Percentiles rank a stretch among this genome's conserved stretches.
phyloP scores from a whole-genome alignment of 768 basidiomycete genomes.

The Boletellus ananas region DNA sequence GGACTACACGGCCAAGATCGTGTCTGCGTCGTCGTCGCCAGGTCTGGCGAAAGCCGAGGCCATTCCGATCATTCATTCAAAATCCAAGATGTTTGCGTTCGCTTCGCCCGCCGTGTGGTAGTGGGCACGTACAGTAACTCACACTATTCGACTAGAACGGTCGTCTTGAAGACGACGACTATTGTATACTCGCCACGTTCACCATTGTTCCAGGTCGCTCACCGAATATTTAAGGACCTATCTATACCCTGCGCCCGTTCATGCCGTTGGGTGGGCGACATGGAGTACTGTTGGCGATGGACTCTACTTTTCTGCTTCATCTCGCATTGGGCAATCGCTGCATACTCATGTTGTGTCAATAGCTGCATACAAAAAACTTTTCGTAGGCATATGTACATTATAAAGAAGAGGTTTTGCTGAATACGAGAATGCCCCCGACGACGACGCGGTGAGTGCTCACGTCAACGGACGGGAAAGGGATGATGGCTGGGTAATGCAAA shows the following conservation, averaged over 20 bases:
- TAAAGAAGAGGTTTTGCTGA: constrained; percentile 29
- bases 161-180: constrained; percentile 29
- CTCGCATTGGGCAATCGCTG: constrained; percentile 24
- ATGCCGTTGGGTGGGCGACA: constrained; percentile 23
- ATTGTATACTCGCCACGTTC: constrained; percentile 22
- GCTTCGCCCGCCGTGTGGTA: constrained; percentile 63
- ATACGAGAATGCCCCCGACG: constrained; percentile 12
- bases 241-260: constrained; percentile 28
- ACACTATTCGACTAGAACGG: constrained; percentile 21
- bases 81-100: constrained; percentile 62
- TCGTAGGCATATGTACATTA: constrained; percentile 36
- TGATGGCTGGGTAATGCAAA: too few relatives aligned
- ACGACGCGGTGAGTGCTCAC: too few relatives aligned
- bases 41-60: constrained; percentile 22
- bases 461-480: too few relatives aligned
- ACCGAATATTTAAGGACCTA: constrained; percentile 31
- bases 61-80: constrained; percentile 34
- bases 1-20: constrained; percentile 47
- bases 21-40: constrained; percentile 38
- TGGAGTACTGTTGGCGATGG: constrained; percentile 21
- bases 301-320: constrained; percentile 24
- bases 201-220: constrained; percentile 7
- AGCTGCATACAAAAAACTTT: constrained; percentile 30
- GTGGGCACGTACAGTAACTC: constrained; percentile 22
- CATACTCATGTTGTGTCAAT: constrained; percentile 38